Evolutionary conservation across 805 yeast genomes (phyloP).

Genomic region (Priceomyces medius): DNA sequence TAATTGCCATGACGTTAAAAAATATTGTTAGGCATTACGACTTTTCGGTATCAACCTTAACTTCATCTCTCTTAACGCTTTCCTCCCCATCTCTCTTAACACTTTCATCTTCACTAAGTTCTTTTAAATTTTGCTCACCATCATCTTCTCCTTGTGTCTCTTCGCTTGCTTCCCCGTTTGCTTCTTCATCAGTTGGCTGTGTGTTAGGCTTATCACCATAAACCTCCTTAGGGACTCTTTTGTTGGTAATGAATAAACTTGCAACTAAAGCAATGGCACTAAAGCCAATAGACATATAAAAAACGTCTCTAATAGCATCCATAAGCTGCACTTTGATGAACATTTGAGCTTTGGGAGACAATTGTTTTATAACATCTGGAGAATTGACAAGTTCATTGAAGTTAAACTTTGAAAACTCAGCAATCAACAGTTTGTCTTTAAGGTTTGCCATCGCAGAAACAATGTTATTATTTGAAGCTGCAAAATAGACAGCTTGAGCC

Average conservation of each 20-base stretch:
- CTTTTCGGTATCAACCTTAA: no score
- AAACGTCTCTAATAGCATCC: conserved; percentile 40
- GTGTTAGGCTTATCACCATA: background rate
- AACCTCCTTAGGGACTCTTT: conserved; percentile 8
- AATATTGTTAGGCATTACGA: no score
- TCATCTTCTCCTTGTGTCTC: background rate
- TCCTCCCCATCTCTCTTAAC: no score
- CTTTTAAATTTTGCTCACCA: no score
- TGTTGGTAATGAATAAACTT: conserved; percentile 8
- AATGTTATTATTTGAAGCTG: conserved; percentile 18
- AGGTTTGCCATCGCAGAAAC: conserved; percentile 4
- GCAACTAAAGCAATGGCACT: conserved; percentile 19
- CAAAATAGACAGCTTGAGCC: conserved; percentile 41
- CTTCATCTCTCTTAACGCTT: no score
- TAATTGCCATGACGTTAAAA: no score
- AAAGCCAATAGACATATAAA: conserved; percentile 41
- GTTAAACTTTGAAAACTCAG: conserved; percentile 18
- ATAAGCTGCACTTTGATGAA: conserved; percentile 30
- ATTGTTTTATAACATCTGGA: conserved; percentile 12
- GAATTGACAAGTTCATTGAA: conserved; percentile 14
- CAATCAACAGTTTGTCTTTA: conserved; percentile 13
- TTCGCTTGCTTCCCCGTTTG: background rate
- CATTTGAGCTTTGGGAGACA: conserved; percentile 21
- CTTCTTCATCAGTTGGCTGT: background rate
- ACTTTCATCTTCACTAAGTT: no score